phyloP scores from a whole-genome alignment of 305 asterid genomes.

The Solanum aculeatissimum region DNA sequence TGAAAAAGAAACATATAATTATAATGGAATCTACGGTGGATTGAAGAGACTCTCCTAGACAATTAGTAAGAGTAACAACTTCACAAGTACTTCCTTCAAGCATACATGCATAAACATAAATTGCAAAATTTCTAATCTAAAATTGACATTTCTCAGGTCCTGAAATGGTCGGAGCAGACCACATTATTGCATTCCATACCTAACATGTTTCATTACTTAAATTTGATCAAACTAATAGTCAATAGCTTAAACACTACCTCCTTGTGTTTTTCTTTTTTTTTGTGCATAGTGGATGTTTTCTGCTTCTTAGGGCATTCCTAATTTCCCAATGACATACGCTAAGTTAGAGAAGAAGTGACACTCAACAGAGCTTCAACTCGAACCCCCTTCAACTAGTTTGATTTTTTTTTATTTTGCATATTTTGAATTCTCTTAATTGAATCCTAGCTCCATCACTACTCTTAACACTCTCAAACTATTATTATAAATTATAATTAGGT shows the following conservation, averaged over 20 bases:
- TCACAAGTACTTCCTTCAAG: not conserved
- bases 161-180: not conserved
- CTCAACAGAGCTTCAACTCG: too few species aligned
- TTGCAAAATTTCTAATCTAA: not conserved
- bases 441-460: too few species aligned
- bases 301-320: too few species aligned
- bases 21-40: not conserved
- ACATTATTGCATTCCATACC: not conserved
- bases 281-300: too few species aligned
- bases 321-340: not conserved
- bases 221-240: too few species aligned
- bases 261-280: too few species aligned
- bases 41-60: not conserved
- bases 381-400: too few species aligned
- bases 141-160: not conserved
- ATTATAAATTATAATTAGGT: too few species aligned
- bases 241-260: not conserved
- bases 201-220: not conserved
- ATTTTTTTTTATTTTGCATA: too few species aligned
- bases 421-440: too few species aligned
- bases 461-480: too few species aligned
- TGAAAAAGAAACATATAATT: too few species aligned
- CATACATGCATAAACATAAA: not conserved
- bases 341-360: not conserved
- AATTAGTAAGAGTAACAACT: not conserved